Evolutionary conservation across 345 rosid genomes (phyloP), one percentile per base, ranked within the genome.

Genomic region (Melaleuca quinquenervia): DNA sequence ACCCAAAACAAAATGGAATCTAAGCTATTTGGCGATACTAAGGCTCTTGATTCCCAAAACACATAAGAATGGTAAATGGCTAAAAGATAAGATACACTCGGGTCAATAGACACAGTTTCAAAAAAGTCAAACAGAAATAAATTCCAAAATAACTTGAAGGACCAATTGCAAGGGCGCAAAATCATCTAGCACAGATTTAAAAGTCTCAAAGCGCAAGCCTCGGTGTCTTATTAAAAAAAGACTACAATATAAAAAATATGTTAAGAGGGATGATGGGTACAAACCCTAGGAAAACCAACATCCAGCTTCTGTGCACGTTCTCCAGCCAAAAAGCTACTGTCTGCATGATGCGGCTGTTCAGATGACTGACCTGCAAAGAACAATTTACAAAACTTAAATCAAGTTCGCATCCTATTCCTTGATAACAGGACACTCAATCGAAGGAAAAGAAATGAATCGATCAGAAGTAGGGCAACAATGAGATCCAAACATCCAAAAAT

Each of bases 341-440:
- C 86, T 50, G 87, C 86, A 26, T 62, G 78, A 50, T 86, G 84
- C 10, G 84, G 85, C 45, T 62, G 86, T 51, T 83, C 83, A 51
- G 89, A 84, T n/a, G 84, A 44, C 50, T 74, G 87, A 88, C 90
- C 98, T 95, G 93, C 50, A 78, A 87, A 82, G 16, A 44, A 82
- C 11, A 27, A 51, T 52, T 82, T 18, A 14, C 21, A 6, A 52
- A 82, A 27, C 62, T 2, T 16, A 70, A 51, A 27, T 82, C 60
- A 82, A 82, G 41, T 13, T 20, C 60, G 15, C 13, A 82, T 32
- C 18, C 48, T 18, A 32, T 70, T 36, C 78, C 52, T n/a, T n/a
- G 36, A 80, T 11, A 80, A 49, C 48, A 80, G 52, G 36, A 48
- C 50, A 48, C 21, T 24, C 6, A 80, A 45, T 80, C 32, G 10